phyloP scores from a whole-genome alignment of 352 stramenopile species.

The Phytophthora sp. region DNA sequence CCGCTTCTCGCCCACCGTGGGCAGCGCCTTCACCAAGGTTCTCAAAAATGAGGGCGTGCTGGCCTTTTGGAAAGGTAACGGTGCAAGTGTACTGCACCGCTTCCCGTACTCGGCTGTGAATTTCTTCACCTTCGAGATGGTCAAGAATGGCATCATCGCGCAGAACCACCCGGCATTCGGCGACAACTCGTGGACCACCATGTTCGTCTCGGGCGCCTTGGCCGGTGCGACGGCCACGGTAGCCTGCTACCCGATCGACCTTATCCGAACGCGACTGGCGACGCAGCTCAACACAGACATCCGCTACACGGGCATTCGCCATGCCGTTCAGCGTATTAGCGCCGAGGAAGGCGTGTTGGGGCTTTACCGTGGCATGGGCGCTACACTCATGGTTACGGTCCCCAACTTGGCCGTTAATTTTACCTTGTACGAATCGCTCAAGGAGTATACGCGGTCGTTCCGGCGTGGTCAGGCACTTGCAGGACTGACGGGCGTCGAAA shows the following conservation, averaged over 20 bases:
- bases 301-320: conserved; percentile 90
- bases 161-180: conserved; percentile 72
- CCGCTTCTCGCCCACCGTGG: conserved; percentile 77
- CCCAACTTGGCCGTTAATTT: conserved; percentile 97
- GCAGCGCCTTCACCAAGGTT: conserved; percentile 89
- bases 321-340: conserved; percentile 94
- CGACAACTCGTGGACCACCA: conserved; percentile 75
- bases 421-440: conserved; percentile 94
- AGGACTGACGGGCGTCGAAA: conserved; percentile 37
- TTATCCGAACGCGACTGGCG: conserved; percentile 94
- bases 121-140: conserved; percentile 96
- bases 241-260: conserved; percentile 96
- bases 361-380: conserved; percentile 93
- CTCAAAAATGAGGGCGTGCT: conserved; percentile 92
- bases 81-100: conserved; percentile 94
- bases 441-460: conserved; percentile 88
- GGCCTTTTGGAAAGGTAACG: conserved; percentile 97
- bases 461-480: conserved; percentile 47
- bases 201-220: conserved; percentile 77
- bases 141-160: conserved; percentile 80
- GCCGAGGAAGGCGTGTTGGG: conserved; percentile 87
- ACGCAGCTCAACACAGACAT: conserved; percentile 93
- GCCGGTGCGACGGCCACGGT: conserved; percentile 80
- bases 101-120: conserved; percentile 98
- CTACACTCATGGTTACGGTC: conserved; percentile 95